Percentiles rank a stretch among this genome's conserved stretches.
phyloP scores from a whole-genome alignment of 805 yeast species.

The Isabelozyma rhagii region DNA sequence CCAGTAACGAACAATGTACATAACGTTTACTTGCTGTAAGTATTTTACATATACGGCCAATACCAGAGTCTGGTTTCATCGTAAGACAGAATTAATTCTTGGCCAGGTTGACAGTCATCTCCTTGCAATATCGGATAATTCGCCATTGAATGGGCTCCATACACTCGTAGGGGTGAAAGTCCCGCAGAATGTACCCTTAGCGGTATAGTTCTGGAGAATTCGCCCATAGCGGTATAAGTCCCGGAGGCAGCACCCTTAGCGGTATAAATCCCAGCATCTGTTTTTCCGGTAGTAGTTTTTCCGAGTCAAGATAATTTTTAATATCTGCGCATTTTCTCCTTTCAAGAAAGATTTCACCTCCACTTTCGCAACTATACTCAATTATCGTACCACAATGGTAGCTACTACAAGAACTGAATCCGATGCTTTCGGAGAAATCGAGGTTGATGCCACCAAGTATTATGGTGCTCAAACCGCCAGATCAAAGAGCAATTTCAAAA shows the following conservation, averaged over 20 bases:
- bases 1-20: neutral
- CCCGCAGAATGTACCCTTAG: too few species aligned
- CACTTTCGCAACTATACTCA: neutral
- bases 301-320: neutral
- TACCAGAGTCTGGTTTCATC: too few species aligned
- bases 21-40: too few species aligned
- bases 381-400: neutral
- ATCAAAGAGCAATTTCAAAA: constrained; percentile 35
- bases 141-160: too few species aligned
- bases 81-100: neutral
- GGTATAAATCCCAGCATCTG: too few species aligned
- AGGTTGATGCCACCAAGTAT: constrained; percentile 30
- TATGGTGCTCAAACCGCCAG: constrained; percentile 41
- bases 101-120: too few species aligned
- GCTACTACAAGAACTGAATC: constrained; percentile 22
- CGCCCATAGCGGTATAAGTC: too few species aligned
- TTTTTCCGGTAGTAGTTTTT: neutral
- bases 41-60: too few species aligned
- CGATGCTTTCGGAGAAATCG: constrained; percentile 39
- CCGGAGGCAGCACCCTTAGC: too few species aligned
- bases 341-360: neutral
- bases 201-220: too few species aligned
- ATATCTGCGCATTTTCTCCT: neutral
- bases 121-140: too few species aligned
- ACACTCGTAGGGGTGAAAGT: too few species aligned